phyloP scores from a whole-genome alignment of 768 basidiomycete species.

The Lactarius trivialis region DNA sequence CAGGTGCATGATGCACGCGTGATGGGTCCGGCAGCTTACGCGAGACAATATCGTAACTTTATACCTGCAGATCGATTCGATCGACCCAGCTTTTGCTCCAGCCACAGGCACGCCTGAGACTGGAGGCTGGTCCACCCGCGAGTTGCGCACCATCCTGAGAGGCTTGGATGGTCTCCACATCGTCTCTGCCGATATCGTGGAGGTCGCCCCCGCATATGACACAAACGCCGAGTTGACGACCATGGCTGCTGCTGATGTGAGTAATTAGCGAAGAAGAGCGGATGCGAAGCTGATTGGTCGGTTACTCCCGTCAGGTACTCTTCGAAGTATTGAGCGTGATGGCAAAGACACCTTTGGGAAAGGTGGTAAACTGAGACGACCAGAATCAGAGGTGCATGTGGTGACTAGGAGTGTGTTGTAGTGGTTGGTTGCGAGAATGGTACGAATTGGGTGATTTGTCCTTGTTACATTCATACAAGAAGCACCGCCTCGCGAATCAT shows the following conservation, averaged over 20 bases:
- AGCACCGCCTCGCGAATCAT: background rate
- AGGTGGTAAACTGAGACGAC: conserved; percentile 26
- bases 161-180: conserved; percentile 71
- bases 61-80: conserved; percentile 62
- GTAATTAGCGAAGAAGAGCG: conserved; percentile 21
- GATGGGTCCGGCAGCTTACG: background rate
- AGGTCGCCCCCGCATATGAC: conserved; percentile 80
- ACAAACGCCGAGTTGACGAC: conserved; percentile 57
- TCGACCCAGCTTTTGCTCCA: conserved; percentile 77
- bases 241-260: conserved; percentile 55
- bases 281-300: background rate
- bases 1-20: conserved; percentile 8
- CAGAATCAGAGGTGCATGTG: background rate
- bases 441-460: background rate
- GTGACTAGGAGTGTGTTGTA: background rate
- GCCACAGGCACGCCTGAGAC: conserved; percentile 84
- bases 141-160: conserved; percentile 67
- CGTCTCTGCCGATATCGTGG: conserved; percentile 78
- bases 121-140: conserved; percentile 79
- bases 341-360: conserved; percentile 74
- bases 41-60: background rate
- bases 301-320: conserved; percentile 46
- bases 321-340: conserved; percentile 74
- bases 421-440: background rate
- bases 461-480: background rate